Conservation (phyloP, 1,284 basidiomycete species). For the Sporisorium scitamineum region DNA sequence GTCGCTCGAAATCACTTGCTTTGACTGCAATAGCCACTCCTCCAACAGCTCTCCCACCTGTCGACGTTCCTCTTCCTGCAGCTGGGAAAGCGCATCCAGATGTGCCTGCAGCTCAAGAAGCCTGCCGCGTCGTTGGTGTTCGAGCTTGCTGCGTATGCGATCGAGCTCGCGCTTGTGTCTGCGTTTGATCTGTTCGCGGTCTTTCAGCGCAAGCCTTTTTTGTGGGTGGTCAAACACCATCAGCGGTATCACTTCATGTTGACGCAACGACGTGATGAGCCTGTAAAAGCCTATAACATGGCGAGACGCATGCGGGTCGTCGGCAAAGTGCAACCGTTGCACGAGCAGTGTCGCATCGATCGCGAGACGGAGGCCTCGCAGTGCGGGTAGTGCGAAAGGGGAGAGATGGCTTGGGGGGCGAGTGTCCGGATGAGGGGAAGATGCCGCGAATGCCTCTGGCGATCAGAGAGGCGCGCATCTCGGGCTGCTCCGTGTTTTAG, state of each 20-base stretch:
- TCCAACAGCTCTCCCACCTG: conserved; percentile 41
- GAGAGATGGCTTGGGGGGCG: conserved; percentile 36
- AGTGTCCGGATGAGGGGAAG: conserved; percentile 50
- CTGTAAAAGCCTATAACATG: conserved; percentile 61
- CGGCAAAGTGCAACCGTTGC: conserved; percentile 55
- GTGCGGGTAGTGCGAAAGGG: conserved; percentile 34
- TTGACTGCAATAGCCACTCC: conserved; percentile 20
- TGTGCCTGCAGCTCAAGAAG: conserved; percentile 29
- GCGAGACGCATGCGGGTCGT: conserved; percentile 50
- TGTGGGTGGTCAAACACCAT: conserved; percentile 64
- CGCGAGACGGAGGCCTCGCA: conserved; percentile 46
- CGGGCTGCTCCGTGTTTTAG: neutral
- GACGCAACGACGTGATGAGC: conserved; percentile 50
- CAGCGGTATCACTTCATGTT: conserved; percentile 47
- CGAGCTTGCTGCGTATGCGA: conserved; percentile 37
- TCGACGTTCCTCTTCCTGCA: conserved; percentile 26
- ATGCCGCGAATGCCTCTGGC: conserved; percentile 49
- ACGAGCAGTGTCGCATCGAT: conserved; percentile 60
- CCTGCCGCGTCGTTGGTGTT: conserved; percentile 31
- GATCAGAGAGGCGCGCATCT: conserved; percentile 28
- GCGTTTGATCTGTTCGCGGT: conserved; percentile 52
- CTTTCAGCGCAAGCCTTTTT: conserved; percentile 51
- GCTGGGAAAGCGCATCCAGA: conserved; percentile 22
- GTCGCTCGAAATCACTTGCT: neutral
- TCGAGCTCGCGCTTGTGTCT: conserved; percentile 49